Conservation (phyloP, 768 basidiomycete genomes). For the Termitomyces sp. region DNA sequence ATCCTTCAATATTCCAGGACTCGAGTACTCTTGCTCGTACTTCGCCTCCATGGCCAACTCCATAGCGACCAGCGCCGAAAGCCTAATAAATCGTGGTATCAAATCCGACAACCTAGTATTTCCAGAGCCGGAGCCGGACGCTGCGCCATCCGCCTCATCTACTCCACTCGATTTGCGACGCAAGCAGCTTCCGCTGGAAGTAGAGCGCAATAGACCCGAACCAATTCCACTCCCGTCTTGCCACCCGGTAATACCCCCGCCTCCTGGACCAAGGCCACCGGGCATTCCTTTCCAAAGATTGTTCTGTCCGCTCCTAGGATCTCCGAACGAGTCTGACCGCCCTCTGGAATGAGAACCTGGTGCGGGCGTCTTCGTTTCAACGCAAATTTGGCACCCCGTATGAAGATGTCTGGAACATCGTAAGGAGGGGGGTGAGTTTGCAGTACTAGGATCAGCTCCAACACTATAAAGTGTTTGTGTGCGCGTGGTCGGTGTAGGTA, state of each 20-base stretch:
- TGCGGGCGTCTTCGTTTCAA: conserved; percentile 46
- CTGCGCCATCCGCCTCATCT: conserved; percentile 13
- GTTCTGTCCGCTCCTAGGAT: conserved; percentile 9
- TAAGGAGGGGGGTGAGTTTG: conserved; percentile 56
- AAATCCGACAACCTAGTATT: conserved; percentile 64
- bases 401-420: conserved; percentile 73
- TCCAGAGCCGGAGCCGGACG: conserved; percentile 35
- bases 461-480: conserved; percentile 48
- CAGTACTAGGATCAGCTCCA: conserved; percentile 56
- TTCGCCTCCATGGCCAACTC: conserved; percentile 71
- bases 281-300: conserved; percentile 28
- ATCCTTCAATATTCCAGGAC: conserved; percentile 21
- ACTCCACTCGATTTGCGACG: conserved; percentile 37
- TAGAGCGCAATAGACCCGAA: conserved; percentile 57
- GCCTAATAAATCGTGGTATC: conserved; percentile 65
- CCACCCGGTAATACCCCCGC: conserved; percentile 64
- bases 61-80: conserved; percentile 74
- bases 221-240: conserved; percentile 73
- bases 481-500: conserved; percentile 30
- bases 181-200: conserved; percentile 50
- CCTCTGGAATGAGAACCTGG: conserved; percentile 23
- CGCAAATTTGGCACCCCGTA: conserved; percentile 71
- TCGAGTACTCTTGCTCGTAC: conserved; percentile 42
- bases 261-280: conserved; percentile 27
- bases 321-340: conserved; percentile 14